Conservation (phyloP, 169 alveolate genomes). For the Ichthyophthirius multifiliis region DNA sequence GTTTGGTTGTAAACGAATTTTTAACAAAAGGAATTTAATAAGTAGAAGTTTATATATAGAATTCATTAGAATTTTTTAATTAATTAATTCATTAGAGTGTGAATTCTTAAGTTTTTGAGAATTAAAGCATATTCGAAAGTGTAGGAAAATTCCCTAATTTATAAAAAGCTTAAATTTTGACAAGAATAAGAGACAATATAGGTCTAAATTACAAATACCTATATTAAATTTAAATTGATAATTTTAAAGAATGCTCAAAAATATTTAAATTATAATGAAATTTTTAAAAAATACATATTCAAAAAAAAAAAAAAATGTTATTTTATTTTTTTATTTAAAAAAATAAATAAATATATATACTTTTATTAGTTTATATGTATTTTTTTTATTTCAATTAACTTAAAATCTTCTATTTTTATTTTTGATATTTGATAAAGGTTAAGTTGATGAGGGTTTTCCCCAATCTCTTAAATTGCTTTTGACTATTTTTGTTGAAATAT, state of each 20-base stretch:
- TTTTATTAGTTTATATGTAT: no score
- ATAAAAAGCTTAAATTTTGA: background rate
- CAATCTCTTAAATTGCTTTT: conserved; percentile 40
- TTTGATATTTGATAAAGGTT: background rate
- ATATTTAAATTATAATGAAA: background rate
- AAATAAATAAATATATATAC: no score
- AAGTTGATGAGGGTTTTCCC: conserved; percentile 36
- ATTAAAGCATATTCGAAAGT: background rate
- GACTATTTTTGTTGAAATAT: conserved; percentile 39
- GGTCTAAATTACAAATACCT: background rate
- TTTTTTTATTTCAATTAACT: no score
- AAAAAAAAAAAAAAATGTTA: no score
- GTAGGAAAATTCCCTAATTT: background rate
- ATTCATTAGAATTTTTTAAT: no score
- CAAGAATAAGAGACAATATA: background rate
- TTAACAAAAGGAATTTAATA: background rate
- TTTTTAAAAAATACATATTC: no score
- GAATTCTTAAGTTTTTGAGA: background rate
- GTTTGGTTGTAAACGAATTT: background rate
- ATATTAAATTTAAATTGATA: background rate
- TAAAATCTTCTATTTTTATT: no score
- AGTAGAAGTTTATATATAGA: background rate
- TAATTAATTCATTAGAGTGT: no score
- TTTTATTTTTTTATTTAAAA: no score
- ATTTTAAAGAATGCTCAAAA: background rate